Evolutionary conservation across 768 basidiomycete genomes (phyloP).

Genomic region (Lactarius psammicola): DNA sequence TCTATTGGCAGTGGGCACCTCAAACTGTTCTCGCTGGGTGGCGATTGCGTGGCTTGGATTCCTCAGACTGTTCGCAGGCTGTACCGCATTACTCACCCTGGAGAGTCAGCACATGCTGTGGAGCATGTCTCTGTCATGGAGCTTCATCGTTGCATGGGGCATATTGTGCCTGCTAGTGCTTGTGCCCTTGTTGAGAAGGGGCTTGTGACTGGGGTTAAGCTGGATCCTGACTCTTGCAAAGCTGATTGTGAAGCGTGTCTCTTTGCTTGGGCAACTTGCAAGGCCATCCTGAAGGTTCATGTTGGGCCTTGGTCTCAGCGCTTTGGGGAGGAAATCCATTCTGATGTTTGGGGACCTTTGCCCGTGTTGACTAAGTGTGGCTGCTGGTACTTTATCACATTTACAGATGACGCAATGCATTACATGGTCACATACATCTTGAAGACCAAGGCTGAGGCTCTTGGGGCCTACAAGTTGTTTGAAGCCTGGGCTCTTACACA

Average conservation of each 20-base stretch:
- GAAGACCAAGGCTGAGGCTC: no score
- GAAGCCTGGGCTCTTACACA: no score
- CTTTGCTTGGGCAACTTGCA: background rate
- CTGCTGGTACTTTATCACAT: no score
- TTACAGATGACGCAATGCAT: no score
- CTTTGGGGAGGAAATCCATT: background rate
- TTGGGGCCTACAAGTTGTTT: no score
- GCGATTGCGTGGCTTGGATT: background rate
- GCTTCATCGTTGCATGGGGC: conserved; percentile 39
- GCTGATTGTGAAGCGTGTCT: conserved; percentile 39
- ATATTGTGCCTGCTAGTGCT: conserved; percentile 35
- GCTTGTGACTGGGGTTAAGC: background rate
- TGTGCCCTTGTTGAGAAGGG: conserved; percentile 27
- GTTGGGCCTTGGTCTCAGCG: background rate
- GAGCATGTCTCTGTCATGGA: conserved; percentile 21
- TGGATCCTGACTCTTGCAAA: conserved; percentile 9
- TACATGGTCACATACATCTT: no score
- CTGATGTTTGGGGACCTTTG: background rate
- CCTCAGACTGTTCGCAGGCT: background rate
- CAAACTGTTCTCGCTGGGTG: background rate
- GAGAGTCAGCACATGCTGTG: background rate
- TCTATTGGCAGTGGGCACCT: background rate
- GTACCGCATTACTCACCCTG: background rate
- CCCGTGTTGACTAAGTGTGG: no score
- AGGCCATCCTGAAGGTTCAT: background rate